Evolutionary conservation across 78 protist species (phyloP), one percentile per base, ranked within the genome.

Genomic region (Dictyostelium capitatum): DNA sequence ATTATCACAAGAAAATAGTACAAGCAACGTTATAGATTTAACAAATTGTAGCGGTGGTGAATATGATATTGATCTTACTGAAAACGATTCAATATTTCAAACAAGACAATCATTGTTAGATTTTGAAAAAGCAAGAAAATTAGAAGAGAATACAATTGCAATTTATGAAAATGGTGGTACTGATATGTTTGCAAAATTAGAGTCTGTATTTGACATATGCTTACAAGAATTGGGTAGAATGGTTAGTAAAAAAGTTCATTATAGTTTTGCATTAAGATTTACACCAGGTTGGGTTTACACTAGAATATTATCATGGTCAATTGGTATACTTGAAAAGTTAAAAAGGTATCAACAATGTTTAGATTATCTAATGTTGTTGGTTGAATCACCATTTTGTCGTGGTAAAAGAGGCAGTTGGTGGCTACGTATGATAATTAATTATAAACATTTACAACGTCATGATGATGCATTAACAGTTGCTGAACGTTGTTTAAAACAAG

Each of bases 391-490:
- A 4, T 83, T 51, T 43, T 83, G 90, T 72, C 11, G 53, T 19
- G 90, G 90, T n/a, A 83, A 83, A 54, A 74, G 90, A 50, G 90
- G 90, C 4, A 11, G 72, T 54, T 83, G 90, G 90, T 83, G 81
- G 80, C 56, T 19, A 54, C 19, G 90, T 50, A 48, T 83, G 69
- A 41, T 83, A 4, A 50, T 83, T 0, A 83, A 83, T 56, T 47
- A 48, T 25, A 83, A 83, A 72, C 90, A 83, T 83, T 75, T 72
- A 19, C 25, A 37, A 41, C 47, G 72, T 51, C 6, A 3, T 19
- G 81, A 83, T 12, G 81, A 83, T 72, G 90, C 90, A 20, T 47
- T 83, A n/a, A 15, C 56, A 7, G 30, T 83, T 41, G 56, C 73
- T 4, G 90, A 83, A 43, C 37, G 90, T 25, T 25, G 81, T 9